These are phyloP conservation scores for Serendipita sp. DNA, from an alignment of 768 basidiomycete species.

Conservation along the genomic window DNA sequence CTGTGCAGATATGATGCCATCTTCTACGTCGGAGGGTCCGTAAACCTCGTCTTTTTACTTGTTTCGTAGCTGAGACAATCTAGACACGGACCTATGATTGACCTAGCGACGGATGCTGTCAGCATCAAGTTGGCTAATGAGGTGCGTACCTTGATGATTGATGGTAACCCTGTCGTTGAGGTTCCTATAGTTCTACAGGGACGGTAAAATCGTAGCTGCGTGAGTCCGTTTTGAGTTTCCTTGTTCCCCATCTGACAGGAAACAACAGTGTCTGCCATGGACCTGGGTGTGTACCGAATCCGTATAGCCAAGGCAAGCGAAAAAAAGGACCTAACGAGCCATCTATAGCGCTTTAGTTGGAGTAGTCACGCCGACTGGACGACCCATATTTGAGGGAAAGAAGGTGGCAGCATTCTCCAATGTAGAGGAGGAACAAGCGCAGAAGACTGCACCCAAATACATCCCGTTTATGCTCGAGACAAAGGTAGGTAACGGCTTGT, in stretches of 20 bases:
- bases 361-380: slow-evolving; percentile 37
- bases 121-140: slow-evolving; percentile 44
- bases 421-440: slow-evolving; percentile 40
- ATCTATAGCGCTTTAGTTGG: slow-evolving; percentile 39
- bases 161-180: background rate
- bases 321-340: background rate
- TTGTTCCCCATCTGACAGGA: background rate
- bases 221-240: background rate
- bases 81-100: slow-evolving; percentile 54
- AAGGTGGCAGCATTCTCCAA: slow-evolving; percentile 56
- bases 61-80: background rate
- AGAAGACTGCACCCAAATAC: slow-evolving; percentile 23
- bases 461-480: slow-evolving; percentile 61
- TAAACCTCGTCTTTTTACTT: background rate
- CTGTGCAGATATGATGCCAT: slow-evolving; percentile 40
- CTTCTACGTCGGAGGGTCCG: slow-evolving; percentile 58
- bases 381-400: slow-evolving; percentile 49
- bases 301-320: background rate
- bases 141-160: slow-evolving; percentile 19
- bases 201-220: slow-evolving; percentile 49
- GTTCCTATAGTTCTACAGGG: slow-evolving; percentile 40
- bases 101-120: slow-evolving; percentile 41
- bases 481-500: slow-evolving; percentile 18
- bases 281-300: slow-evolving; percentile 33
- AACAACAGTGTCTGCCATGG: slow-evolving; percentile 52